phyloP scores from a whole-genome alignment of 306 rosid genomes.

The Citrullus colocynthis region DNA sequence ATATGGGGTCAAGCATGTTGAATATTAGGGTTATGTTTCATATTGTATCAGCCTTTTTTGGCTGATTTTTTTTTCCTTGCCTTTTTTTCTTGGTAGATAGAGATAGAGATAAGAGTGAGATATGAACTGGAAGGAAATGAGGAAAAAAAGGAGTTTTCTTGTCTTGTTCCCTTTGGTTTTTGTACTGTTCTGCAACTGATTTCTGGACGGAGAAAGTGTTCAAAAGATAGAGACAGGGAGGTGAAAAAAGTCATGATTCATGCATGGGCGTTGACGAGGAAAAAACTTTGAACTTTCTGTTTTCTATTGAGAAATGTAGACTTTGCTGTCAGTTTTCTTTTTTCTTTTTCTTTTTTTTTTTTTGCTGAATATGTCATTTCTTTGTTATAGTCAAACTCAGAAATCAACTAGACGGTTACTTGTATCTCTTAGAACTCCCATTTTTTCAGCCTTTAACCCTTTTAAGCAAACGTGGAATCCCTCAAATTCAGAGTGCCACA shows the following conservation, averaged over 20 bases:
- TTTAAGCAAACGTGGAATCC: neutral
- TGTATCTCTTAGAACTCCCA: neutral
- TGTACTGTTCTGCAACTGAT: constrained; percentile 26
- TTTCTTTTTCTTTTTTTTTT: too few relatives aligned
- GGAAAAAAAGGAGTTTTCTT: constrained; percentile 25
- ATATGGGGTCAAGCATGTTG: constrained; percentile 14
- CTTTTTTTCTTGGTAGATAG: neutral
- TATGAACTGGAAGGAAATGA: constrained; percentile 33
- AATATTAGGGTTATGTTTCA: constrained; percentile 21
- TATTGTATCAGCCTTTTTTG: neutral
- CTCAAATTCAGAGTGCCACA: neutral
- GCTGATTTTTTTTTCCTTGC: neutral
- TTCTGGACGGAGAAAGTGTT: constrained; percentile 15
- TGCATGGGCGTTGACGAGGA: constrained; percentile 63
- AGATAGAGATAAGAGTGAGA: neutral
- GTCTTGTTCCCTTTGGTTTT: constrained; percentile 30
- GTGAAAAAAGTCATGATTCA: constrained; percentile 6
- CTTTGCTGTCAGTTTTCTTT: constrained; percentile 8
- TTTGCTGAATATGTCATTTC: constrained; percentile 18
- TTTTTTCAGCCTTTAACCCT: constrained; percentile 1
- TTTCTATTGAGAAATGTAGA: constrained; percentile 17
- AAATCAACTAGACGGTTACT: constrained; percentile 7
- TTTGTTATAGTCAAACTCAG: constrained; percentile 25
- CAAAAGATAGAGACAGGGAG: constrained; percentile 16
- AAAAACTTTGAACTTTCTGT: constrained; percentile 23